These are phyloP conservation scores for Tricholoma terreum DNA, from an alignment of 768 basidiomycete species.

Conservation along the genomic window DNA sequence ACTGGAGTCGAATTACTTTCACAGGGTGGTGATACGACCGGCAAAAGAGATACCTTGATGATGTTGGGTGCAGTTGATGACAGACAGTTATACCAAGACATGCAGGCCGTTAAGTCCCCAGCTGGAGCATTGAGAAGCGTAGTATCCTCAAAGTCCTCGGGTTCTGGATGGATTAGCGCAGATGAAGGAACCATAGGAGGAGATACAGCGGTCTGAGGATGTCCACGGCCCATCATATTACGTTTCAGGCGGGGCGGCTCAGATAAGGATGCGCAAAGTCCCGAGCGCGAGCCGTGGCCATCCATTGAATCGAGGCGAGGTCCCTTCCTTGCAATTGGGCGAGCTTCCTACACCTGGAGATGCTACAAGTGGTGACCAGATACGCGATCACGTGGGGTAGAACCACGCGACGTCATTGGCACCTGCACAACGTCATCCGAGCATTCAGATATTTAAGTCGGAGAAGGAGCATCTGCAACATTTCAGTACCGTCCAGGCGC, in stretches of 20 bases:
- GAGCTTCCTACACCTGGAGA: too few relatives aligned
- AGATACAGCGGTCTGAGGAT: background rate
- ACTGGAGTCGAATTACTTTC: background rate
- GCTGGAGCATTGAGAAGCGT: constrained; percentile 4
- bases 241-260: background rate
- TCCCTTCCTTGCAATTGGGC: too few relatives aligned
- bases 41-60: background rate
- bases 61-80: background rate
- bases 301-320: too few relatives aligned
- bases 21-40: background rate
- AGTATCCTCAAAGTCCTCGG: constrained; percentile 3
- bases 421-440: constrained; percentile 7
- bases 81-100: constrained; percentile 2
- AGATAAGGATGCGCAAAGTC: background rate
- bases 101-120: constrained; percentile 9
- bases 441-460: constrained; percentile 4
- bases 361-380: too few relatives aligned
- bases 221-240: background rate
- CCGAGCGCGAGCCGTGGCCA: background rate
- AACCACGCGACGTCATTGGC: too few relatives aligned
- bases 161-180: background rate
- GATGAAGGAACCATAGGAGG: background rate
- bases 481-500: too few relatives aligned
- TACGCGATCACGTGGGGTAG: constrained; percentile 12
- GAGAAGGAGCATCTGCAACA: background rate